A percentile compares a stretch with the other conserved stretches of the same genome.
Conservation (phyloP, 1,139 yeast species). For the Hemisphaericaspora subhashii region DNA sequence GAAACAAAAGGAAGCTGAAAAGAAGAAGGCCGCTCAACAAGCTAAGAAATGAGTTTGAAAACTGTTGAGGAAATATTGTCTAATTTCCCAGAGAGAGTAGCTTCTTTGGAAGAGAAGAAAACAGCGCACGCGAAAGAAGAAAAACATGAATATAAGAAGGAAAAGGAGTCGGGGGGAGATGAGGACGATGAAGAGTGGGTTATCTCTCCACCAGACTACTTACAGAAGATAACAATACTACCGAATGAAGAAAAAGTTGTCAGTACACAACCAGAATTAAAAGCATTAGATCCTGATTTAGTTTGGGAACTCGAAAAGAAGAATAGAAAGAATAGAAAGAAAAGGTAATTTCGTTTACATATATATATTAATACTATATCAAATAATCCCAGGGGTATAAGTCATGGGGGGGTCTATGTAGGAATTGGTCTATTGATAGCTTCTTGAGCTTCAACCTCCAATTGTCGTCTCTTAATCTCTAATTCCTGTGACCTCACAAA, state of each 20-base stretch:
- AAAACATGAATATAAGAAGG: not conserved
- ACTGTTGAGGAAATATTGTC: constrained; percentile 16
- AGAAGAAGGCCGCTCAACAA: constrained; percentile 17
- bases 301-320: constrained; percentile 22
- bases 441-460: constrained; percentile 64
- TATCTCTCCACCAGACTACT: not conserved
- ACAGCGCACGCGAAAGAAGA: not conserved
- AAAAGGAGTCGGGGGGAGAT: not conserved
- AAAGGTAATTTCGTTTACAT: constrained; percentile 8
- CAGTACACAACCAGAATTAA: constrained; percentile 23
- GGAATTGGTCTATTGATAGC: constrained; percentile 55
- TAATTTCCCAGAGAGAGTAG: constrained; percentile 14
- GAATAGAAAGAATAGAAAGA: constrained; percentile 18
- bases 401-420: constrained; percentile 23
- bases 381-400: not conserved
- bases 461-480: constrained; percentile 47
- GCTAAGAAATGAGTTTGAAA: constrained; percentile 11
- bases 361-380: constrained; percentile 5
- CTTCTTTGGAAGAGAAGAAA: not conserved
- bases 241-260: not conserved
- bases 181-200: not conserved
- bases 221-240: not conserved
- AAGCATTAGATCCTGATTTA: constrained; percentile 34
- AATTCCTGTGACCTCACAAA: constrained; percentile 58
- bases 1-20: constrained; percentile 37